Evolutionary conservation across 1,139 yeast species (phyloP), one percentile per base, ranked within the genome.

Genomic region (Protomyces inundatus): DNA sequence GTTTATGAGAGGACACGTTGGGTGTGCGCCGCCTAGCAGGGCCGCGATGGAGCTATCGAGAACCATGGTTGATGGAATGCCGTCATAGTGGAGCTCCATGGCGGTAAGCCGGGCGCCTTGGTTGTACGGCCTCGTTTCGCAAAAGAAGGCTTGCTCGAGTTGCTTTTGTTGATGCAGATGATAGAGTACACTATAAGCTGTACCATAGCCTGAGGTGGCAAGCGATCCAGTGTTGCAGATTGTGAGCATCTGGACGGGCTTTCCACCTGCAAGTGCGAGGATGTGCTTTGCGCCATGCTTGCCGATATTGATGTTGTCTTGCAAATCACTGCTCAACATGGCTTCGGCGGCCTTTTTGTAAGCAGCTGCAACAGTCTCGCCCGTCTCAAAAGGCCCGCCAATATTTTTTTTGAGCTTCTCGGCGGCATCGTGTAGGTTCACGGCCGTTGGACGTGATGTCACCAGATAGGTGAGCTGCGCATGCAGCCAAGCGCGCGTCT

Each of bases 161-260:
- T 78, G 58, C n/a, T 78, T 77, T 37, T 66, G 69, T 1, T 73
- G 70, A 53, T 76, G 74, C 33, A 88, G 79, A 0, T 96, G 84
- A 69, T 98, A 82, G 58, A 93, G 84, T 33, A 91, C 88, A 16
- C 98, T 98, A 54, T 93, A 80, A 0, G 98, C 98, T 6, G 98
- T 93, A 32, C 98, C 98, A 73, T 90, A 93, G 1, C 98, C 98
- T 2, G 98, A 90, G 1, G 98, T 93, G 1, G 98, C 98, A 68
- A 93, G 79, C 0, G 98, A 89, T 0, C 81, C 81, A 4, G 81
- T 78, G 68, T 78, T 78, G 71, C 81, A 78, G 65, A 91, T 88
- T 1, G 98, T 93, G 72, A 91, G 76, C 3, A 90, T 91, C 0
- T 95, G 83, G 72, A 90, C 86, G 57, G 70, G 69, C 35, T 65